A percentile compares a stretch with the other conserved stretches of the same genome.
These are phyloP conservation scores for Chaetoceros tenuissimus DNA, from an alignment of 108 stramenopile genomes.

Conservation along the genomic window DNA sequence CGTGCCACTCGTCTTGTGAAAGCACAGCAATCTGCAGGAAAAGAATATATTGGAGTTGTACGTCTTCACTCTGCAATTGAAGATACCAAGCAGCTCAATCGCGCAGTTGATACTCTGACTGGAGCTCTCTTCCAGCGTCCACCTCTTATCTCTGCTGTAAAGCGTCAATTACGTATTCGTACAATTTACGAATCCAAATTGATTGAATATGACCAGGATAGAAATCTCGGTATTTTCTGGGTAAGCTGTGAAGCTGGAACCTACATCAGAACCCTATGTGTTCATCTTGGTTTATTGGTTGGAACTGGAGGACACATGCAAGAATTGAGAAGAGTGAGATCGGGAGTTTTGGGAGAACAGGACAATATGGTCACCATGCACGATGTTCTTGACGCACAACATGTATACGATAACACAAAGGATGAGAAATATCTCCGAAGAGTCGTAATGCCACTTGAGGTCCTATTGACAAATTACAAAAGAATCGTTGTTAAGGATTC, in stretches of 20 bases:
- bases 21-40: constrained; percentile 98
- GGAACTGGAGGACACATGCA: constrained; percentile 99
- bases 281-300: constrained; percentile 93
- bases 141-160: constrained; percentile 98
- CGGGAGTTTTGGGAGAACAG: constrained; percentile 86
- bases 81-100: constrained; percentile 63
- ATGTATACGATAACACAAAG: constrained; percentile 96
- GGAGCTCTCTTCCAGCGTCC: constrained; percentile 99
- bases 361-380: constrained; percentile 98
- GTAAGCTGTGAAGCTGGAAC: constrained; percentile 98
- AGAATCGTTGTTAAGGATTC: constrained; percentile 99
- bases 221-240: constrained; percentile 95
- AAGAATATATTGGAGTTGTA: constrained; percentile 98
- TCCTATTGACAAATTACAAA: constrained; percentile 94
- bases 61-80: constrained; percentile 92
- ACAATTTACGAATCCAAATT: constrained; percentile 96
- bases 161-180: constrained; percentile 97
- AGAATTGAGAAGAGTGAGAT: constrained; percentile 94
- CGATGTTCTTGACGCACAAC: constrained; percentile 99
- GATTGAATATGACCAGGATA: constrained; percentile 92
- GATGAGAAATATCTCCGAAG: constrained; percentile 98
- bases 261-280: constrained; percentile 98
- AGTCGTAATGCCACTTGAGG: constrained; percentile 96
- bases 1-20: constrained; percentile 98
- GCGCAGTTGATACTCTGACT: constrained; percentile 93